Conservation (phyloP, 1,284 basidiomycete genomes). For the Anthracocystis setariae region DNA sequence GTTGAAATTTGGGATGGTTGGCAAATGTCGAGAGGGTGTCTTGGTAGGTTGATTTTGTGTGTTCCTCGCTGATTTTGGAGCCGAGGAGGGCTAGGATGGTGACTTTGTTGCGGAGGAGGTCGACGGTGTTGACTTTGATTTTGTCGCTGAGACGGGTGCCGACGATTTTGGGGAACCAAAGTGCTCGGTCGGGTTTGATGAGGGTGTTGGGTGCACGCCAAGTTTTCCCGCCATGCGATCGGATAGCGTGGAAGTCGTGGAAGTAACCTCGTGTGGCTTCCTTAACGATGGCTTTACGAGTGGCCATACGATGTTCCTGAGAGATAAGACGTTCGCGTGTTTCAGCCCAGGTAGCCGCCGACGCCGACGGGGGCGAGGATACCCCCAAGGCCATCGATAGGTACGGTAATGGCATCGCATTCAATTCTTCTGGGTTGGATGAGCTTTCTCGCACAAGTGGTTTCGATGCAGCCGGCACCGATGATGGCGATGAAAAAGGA, state of each 20-base stretch:
- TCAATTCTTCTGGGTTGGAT: conserved; percentile 32
- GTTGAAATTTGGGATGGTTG: conserved; percentile 78
- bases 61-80: conserved; percentile 83
- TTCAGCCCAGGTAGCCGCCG: conserved; percentile 76
- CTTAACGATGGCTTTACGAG: conserved; percentile 72
- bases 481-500: background rate
- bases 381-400: conserved; percentile 82
- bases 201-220: conserved; percentile 91
- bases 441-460: conserved; percentile 30
- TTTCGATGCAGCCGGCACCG: conserved; percentile 1
- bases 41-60: conserved; percentile 79
- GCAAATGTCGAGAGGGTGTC: conserved; percentile 75
- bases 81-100: conserved; percentile 82
- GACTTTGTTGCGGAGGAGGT: conserved; percentile 79
- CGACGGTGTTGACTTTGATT: conserved; percentile 79
- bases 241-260: conserved; percentile 83
- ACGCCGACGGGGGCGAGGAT: conserved; percentile 71
- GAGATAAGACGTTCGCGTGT: conserved; percentile 78
- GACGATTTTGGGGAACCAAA: conserved; percentile 88
- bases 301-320: conserved; percentile 60
- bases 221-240: conserved; percentile 87
- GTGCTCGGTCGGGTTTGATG: conserved; percentile 73
- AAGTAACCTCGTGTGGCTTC: conserved; percentile 90
- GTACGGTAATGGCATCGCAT: conserved; percentile 70
- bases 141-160: conserved; percentile 76